A percentile compares a stretch with the other conserved stretches of the same genome.
phyloP scores from a whole-genome alignment of 1,139 yeast genomes.

The Candida sanyaensis region DNA sequence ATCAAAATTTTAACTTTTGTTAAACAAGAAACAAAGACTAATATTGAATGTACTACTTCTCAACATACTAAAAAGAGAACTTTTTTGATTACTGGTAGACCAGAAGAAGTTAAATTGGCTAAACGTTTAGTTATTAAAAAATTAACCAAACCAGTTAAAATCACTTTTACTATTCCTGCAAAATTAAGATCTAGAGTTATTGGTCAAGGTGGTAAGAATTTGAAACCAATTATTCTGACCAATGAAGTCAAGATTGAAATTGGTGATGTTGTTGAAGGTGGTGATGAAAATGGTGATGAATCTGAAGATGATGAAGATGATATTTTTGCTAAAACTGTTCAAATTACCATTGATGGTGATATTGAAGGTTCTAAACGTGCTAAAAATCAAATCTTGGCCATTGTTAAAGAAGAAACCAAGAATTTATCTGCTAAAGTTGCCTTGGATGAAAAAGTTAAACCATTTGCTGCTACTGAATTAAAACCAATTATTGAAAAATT shows the following conservation, averaged over 20 bases:
- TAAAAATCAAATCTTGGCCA: slow-evolving; percentile 64
- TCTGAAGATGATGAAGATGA: slow-evolving; percentile 36
- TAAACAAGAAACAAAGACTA: slow-evolving; percentile 62
- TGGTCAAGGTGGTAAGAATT: slow-evolving; percentile 84
- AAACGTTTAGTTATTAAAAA: slow-evolving; percentile 75
- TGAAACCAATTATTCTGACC: slow-evolving; percentile 75
- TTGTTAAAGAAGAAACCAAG: slow-evolving; percentile 77
- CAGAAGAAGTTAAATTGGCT: slow-evolving; percentile 68
- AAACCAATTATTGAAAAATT: slow-evolving; percentile 23
- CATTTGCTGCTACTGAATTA: slow-evolving; percentile 47
- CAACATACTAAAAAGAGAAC: slow-evolving; percentile 78
- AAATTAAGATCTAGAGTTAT: slow-evolving; percentile 78
- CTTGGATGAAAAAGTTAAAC: slow-evolving; percentile 48
- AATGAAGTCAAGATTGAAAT: slow-evolving; percentile 79
- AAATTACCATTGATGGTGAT: slow-evolving; percentile 79
- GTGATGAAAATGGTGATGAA: slow-evolving; percentile 17
- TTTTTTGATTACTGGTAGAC: slow-evolving; percentile 79
- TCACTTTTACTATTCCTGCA: slow-evolving; percentile 71
- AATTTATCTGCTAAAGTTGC: slow-evolving; percentile 50
- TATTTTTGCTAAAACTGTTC: slow-evolving; percentile 54
- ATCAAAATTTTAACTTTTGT: slow-evolving; percentile 63
- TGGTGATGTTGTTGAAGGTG: slow-evolving; percentile 36
- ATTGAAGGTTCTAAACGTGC: slow-evolving; percentile 81
- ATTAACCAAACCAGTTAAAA: slow-evolving; percentile 72
- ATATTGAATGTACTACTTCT: slow-evolving; percentile 84